These are phyloP conservation scores for Alnus rubra DNA, from an alignment of 306 rosid genomes.

Conservation along the genomic window DNA sequence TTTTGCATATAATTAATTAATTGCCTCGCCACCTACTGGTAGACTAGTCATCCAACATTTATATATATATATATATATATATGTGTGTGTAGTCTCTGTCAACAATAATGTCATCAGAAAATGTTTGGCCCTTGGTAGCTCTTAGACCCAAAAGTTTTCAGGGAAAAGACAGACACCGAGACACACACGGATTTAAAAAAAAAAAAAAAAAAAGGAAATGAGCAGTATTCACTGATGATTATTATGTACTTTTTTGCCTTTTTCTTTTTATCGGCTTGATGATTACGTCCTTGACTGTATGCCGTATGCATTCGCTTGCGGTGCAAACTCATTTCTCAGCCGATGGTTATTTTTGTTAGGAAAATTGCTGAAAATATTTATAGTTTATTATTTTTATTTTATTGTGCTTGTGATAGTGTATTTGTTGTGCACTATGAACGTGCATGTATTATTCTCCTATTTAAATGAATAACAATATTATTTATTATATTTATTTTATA, in stretches of 20 bases:
- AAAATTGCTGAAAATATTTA: too few relatives aligned
- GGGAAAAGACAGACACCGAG: not conserved
- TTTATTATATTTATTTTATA: too few relatives aligned
- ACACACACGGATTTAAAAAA: not conserved
- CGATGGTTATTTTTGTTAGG: too few relatives aligned
- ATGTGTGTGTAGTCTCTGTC: not conserved
- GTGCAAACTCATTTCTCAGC: not conserved
- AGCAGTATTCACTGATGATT: not conserved
- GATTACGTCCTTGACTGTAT: not conserved
- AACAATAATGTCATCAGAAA: not conserved
- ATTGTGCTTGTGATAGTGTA: too few relatives aligned
- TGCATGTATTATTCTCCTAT: too few relatives aligned
- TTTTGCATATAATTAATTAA: not conserved
- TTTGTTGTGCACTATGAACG: too few relatives aligned
- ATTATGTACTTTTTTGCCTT: too few relatives aligned
- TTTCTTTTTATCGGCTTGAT: too few relatives aligned
- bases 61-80: too few relatives aligned
- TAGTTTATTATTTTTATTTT: too few relatives aligned
- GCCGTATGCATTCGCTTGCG: not conserved
- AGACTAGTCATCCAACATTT: not conserved
- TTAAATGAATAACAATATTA: too few relatives aligned
- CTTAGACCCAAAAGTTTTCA: not conserved
- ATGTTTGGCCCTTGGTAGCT: not conserved
- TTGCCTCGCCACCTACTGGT: not conserved
- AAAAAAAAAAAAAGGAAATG: not conserved